These are phyloP conservation scores for Xylaria sp. DNA, from an alignment of 2,329 filamentous ascomycete species.

Conservation along the genomic window DNA sequence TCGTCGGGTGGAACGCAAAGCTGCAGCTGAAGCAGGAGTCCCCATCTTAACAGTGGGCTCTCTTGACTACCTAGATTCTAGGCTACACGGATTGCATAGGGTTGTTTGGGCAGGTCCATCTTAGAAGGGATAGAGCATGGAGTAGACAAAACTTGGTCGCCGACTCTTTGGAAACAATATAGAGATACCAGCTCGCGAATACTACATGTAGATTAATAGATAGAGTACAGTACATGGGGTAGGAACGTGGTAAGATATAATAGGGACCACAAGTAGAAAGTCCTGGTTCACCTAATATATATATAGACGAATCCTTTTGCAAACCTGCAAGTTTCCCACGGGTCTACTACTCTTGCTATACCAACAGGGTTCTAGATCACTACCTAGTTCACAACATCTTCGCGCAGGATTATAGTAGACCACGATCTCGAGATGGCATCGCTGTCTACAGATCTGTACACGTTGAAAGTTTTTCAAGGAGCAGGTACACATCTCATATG, in stretches of 20 bases:
- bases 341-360: no score
- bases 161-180: not conserved
- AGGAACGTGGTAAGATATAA: no score
- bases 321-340: not conserved
- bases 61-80: not conserved
- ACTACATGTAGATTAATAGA: not conserved
- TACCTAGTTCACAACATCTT: no score
- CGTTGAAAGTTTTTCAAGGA: no score
- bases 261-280: no score
- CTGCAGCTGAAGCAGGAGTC: slow-evolving; percentile 51
- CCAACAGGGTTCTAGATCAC: no score
- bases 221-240: not conserved
- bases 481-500: no score
- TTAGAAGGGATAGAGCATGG: not conserved
- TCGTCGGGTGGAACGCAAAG: slow-evolving; percentile 88
- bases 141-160: not conserved
- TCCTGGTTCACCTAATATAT: not conserved
- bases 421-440: no score
- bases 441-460: no score
- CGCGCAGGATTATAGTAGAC: no score
- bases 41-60: not conserved
- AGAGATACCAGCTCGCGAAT: not conserved
- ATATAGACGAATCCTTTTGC: not conserved
- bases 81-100: not conserved
- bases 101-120: not conserved